Evolutionary conservation across 768 basidiomycete species (phyloP).

Genomic region (Strobilomyces echinocephalus): DNA sequence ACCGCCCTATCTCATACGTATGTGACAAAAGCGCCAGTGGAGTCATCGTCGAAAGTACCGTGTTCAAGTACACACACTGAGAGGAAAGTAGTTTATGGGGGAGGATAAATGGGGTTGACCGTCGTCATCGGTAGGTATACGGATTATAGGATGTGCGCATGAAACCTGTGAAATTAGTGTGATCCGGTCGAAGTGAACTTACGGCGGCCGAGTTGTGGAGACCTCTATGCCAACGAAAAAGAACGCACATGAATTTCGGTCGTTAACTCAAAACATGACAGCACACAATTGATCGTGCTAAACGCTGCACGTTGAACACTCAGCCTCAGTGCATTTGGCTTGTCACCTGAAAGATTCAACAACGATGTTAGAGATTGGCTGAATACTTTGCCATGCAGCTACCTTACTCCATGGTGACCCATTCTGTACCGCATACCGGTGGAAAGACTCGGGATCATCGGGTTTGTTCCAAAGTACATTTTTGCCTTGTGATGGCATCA

Average conservation of each 20-base stretch:
- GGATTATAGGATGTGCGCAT: not conserved
- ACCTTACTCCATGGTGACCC: not conserved
- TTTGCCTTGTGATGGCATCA: not conserved
- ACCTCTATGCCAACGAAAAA: no score
- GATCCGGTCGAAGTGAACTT: not conserved
- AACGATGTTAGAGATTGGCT: not conserved
- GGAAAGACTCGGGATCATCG: not conserved
- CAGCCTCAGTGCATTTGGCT: not conserved
- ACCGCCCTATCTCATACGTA: no score
- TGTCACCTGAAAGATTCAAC: not conserved
- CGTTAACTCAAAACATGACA: not conserved
- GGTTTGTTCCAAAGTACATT: not conserved
- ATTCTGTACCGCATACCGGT: not conserved
- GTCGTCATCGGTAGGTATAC: not conserved
- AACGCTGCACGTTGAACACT: not conserved
- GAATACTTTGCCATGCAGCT: not conserved
- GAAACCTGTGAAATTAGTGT: not conserved
- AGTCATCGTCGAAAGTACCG: not conserved
- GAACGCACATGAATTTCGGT: no score
- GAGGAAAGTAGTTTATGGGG: not conserved
- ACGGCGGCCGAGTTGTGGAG: not conserved
- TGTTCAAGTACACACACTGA: not conserved
- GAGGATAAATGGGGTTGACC: not conserved
- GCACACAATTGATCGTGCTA: not conserved
- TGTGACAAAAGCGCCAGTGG: not conserved